phyloP scores from a whole-genome alignment of 2,329 filamentous ascomycete genomes.

The Beauveria pseudobassiana region DNA sequence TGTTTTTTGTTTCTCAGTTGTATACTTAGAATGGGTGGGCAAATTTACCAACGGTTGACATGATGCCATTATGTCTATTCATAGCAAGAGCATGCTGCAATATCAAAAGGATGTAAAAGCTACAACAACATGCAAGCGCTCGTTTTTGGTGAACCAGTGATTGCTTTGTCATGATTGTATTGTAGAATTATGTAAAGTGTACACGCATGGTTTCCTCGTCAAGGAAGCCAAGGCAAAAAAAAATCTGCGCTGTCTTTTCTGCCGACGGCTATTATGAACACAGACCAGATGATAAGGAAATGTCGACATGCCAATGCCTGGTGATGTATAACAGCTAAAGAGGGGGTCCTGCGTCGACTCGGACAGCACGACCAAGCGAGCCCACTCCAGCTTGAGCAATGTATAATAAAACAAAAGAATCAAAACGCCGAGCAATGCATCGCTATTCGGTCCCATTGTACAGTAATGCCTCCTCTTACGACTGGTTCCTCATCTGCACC shows the following conservation, averaged over 20 bases:
- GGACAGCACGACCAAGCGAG: not conserved
- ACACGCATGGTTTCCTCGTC: not conserved
- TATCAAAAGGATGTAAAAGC: not conserved
- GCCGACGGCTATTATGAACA: not conserved
- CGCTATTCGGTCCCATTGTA: conserved; percentile 18
- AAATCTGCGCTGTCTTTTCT: not conserved
- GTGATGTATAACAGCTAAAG: not conserved
- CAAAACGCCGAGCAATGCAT: conserved; percentile 29
- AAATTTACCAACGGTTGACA: too few species aligned
- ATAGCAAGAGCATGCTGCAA: not conserved
- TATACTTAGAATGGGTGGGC: not conserved
- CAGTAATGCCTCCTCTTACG: not conserved
- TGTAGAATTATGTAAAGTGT: not conserved
- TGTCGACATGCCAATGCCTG: not conserved
- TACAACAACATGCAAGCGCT: too few species aligned
- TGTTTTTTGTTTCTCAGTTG: not conserved
- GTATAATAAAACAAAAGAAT: conserved; percentile 11
- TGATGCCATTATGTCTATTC: not conserved
- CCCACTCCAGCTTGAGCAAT: not conserved
- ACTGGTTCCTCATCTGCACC: conserved; percentile 40
- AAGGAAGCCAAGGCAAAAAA: not conserved
- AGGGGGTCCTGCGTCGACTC: too few species aligned
- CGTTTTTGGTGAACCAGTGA: not conserved
- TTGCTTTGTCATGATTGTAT: not conserved
- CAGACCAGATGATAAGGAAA: not conserved